Conservation (phyloP, 2,329 filamentous ascomycete species). For the Aureobasidium sp. region DNA sequence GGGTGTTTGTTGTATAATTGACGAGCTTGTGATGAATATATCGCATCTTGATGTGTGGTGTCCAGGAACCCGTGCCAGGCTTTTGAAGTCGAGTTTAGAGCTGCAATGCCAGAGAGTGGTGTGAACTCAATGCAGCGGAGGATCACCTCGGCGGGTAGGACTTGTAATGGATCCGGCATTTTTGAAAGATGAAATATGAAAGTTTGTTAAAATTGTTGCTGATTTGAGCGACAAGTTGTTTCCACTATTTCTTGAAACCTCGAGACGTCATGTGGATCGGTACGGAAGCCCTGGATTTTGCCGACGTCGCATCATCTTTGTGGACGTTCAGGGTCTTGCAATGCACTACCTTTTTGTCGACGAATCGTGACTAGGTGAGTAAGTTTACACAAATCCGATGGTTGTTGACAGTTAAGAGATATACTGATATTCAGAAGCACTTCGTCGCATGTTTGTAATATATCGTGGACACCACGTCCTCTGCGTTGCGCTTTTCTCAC, state of each 20-base stretch:
- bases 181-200: neutral
- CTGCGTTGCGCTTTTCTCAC: too few relatives aligned
- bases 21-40: conserved; percentile 30
- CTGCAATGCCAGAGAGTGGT: conserved; percentile 26
- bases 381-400: too few relatives aligned
- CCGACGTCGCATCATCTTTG: neutral
- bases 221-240: neutral
- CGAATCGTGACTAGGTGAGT: too few relatives aligned
- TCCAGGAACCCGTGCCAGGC: conserved; percentile 37
- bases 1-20: conserved; percentile 14
- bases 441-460: too few relatives aligned
- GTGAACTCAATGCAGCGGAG: conserved; percentile 33
- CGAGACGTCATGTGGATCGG: neutral
- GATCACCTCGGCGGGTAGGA: conserved; percentile 32
- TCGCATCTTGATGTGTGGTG: conserved; percentile 32
- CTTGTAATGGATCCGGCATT: conserved; percentile 19
- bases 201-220: neutral
- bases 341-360: too few relatives aligned
- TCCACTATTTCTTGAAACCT: neutral
- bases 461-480: too few relatives aligned
- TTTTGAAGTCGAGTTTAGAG: conserved; percentile 26
- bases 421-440: too few relatives aligned
- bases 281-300: neutral
- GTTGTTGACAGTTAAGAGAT: too few relatives aligned
- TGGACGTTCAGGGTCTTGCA: too few relatives aligned